phyloP scores from a whole-genome alignment of 2,329 filamentous ascomycete species.

The Aureobasidium musti region DNA sequence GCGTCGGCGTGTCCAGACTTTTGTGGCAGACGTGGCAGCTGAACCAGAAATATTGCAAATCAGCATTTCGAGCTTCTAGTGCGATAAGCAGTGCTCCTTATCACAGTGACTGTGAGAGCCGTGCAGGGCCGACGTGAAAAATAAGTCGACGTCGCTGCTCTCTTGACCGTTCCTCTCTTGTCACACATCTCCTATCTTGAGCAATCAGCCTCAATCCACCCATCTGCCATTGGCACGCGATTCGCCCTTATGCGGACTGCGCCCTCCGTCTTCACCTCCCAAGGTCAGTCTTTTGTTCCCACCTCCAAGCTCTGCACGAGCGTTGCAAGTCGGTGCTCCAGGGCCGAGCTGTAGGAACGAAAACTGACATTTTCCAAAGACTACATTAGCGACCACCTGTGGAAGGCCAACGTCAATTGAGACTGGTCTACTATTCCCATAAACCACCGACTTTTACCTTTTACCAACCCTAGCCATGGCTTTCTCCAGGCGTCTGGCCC shows the following conservation, averaged over 20 bases:
- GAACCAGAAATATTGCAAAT: conserved; percentile 22
- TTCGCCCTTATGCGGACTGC: conserved; percentile 50
- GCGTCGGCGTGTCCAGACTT: neutral
- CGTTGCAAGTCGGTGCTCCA: conserved; percentile 14
- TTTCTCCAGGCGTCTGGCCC: conserved; percentile 40
- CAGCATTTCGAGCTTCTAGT: conserved; percentile 8
- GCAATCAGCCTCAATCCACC: conserved; percentile 22
- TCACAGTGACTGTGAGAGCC: conserved; percentile 9
- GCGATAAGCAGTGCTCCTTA: conserved; percentile 28
- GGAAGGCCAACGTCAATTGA: conserved; percentile 67
- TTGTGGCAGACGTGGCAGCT: neutral
- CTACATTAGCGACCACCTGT: conserved; percentile 70
- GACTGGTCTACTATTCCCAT: conserved; percentile 29
- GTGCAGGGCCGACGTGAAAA: conserved; percentile 28
- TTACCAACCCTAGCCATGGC: conserved; percentile 36
- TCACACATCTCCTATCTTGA: conserved; percentile 36
- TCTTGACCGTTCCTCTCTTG: conserved; percentile 34
- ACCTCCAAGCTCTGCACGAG: conserved; percentile 23
- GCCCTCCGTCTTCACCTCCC: conserved; percentile 55
- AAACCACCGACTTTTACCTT: conserved; percentile 17
- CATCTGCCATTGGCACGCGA: conserved; percentile 33
- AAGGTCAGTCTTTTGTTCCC: conserved; percentile 47
- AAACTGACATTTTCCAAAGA: conserved; percentile 45
- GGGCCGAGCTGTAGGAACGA: neutral
- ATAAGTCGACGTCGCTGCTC: conserved; percentile 22